Conservation (phyloP, 1,139 yeast genomes). For the Diutina rugosa region DNA sequence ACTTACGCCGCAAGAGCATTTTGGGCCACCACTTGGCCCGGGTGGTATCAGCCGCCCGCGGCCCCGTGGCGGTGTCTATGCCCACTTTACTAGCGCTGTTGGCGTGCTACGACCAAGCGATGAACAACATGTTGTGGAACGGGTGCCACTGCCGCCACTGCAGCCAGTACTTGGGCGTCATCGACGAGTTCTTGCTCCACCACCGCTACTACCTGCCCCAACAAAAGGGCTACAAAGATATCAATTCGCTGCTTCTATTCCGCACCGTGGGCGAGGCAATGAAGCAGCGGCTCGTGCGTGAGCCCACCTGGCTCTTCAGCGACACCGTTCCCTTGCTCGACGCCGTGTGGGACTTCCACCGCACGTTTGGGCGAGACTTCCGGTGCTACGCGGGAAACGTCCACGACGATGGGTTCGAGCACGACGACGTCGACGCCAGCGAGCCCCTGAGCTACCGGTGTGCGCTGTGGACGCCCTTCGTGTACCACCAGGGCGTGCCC, state of each 20-base stretch:
- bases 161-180: constrained; percentile 25
- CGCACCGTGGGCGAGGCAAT: constrained; percentile 36
- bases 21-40: constrained; percentile 36
- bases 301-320: background rate
- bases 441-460: background rate
- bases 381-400: background rate
- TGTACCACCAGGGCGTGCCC: background rate
- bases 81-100: constrained; percentile 49
- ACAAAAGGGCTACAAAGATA: constrained; percentile 38
- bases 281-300: constrained; percentile 14
- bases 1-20: constrained; percentile 39
- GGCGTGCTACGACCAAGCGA: constrained; percentile 56
- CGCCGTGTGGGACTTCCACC: background rate
- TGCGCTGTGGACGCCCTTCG: background rate
- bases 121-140: constrained; percentile 62
- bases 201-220: constrained; percentile 44
- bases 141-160: constrained; percentile 60
- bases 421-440: background rate
- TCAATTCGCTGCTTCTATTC: constrained; percentile 45
- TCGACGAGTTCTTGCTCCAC: constrained; percentile 47
- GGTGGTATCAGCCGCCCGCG: constrained; percentile 13
- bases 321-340: background rate
- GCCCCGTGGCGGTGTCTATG: constrained; percentile 30
- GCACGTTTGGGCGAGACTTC: background rate
- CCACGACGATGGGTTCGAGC: background rate